Conservation (phyloP, 805 yeast genomes). For the Tetrapisispora namnaoensis region DNA sequence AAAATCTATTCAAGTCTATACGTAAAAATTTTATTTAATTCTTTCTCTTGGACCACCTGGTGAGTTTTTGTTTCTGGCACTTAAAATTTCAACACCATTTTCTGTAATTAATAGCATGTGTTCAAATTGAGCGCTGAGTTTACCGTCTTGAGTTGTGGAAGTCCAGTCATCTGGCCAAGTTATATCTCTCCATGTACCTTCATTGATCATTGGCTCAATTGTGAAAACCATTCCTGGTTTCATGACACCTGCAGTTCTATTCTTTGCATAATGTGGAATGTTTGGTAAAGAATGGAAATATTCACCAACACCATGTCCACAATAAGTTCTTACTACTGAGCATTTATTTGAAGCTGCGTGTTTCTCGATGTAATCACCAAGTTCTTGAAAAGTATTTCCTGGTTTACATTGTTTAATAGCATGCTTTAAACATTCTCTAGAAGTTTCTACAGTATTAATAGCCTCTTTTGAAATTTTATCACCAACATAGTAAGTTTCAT, state of each 20-base stretch:
- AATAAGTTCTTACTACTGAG: slow-evolving; percentile 80
- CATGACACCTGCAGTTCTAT: slow-evolving; percentile 87
- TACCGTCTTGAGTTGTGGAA: slow-evolving; percentile 82
- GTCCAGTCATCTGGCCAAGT: slow-evolving; percentile 99
- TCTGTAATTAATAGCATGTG: slow-evolving; percentile 90
- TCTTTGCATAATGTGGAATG: slow-evolving; percentile 88
- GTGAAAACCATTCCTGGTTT: slow-evolving; percentile 96
- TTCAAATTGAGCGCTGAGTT: slow-evolving; percentile 86
- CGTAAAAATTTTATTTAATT: slow-evolving; percentile 24
- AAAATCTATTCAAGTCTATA: neutral
- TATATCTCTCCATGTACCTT: slow-evolving; percentile 70
- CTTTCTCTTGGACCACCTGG: slow-evolving; percentile 83
- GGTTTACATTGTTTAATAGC: slow-evolving; percentile 87
- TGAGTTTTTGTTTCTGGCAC: slow-evolving; percentile 67
- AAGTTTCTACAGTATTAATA: slow-evolving; percentile 85
- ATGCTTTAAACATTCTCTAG: slow-evolving; percentile 75
- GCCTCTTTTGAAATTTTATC: slow-evolving; percentile 71
- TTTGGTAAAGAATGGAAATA: slow-evolving; percentile 89
- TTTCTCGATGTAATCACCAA: slow-evolving; percentile 82
- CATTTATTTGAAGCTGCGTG: slow-evolving; percentile 71
- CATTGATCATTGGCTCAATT: slow-evolving; percentile 92
- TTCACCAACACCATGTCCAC: slow-evolving; percentile 88
- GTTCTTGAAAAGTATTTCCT: slow-evolving; percentile 74
- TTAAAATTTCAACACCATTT: slow-evolving; percentile 81
- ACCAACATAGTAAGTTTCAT: slow-evolving; percentile 95